Percentiles rank a stretch among this genome's conserved stretches.
Evolutionary conservation across 2,329 filamentous ascomycete species (phyloP).

Genomic region (Colletotrichum echinochloae): DNA sequence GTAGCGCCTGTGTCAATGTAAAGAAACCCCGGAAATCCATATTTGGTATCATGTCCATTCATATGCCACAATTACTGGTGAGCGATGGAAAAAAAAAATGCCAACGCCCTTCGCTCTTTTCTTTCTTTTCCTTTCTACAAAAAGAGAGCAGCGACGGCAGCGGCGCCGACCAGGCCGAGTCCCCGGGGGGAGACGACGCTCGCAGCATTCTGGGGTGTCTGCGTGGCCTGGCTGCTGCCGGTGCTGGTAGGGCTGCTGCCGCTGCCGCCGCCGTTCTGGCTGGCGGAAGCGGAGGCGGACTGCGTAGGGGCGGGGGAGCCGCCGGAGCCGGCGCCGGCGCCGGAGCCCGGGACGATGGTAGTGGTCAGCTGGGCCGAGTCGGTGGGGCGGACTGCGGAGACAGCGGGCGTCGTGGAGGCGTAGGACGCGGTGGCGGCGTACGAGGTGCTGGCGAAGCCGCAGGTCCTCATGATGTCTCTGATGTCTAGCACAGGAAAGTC

Average conservation of each 20-base stretch:
- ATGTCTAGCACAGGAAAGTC: constrained; percentile 29
- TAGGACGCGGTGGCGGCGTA: constrained; percentile 38
- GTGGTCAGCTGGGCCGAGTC: constrained; percentile 40
- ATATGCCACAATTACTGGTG: neutral
- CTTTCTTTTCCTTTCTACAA: constrained; percentile 3
- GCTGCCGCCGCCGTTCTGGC: too few species aligned
- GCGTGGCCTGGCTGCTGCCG: constrained; percentile 5
- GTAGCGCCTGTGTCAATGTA: neutral
- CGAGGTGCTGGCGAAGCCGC: constrained; percentile 41
- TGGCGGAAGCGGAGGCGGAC: constrained; percentile 10
- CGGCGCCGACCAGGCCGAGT: constrained; percentile 34
- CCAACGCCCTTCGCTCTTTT: too few species aligned
- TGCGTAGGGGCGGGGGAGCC: too few species aligned
- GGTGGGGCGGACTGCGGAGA: constrained; percentile 38
- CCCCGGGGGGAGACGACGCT: constrained; percentile 25
- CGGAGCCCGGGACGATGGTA: constrained; percentile 36
- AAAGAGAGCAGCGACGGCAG: constrained; percentile 32
- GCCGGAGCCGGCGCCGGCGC: constrained; percentile 30
- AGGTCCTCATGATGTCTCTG: constrained; percentile 42
- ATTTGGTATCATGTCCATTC: neutral
- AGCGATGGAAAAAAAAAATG: neutral
- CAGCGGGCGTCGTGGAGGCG: constrained; percentile 34
- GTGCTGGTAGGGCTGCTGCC: too few species aligned
- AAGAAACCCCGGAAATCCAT: neutral
- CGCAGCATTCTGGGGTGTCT: constrained; percentile 36